These are phyloP conservation scores for Hypocreales sp. DNA, from an alignment of 2,329 filamentous ascomycete species.

Conservation along the genomic window DNA sequence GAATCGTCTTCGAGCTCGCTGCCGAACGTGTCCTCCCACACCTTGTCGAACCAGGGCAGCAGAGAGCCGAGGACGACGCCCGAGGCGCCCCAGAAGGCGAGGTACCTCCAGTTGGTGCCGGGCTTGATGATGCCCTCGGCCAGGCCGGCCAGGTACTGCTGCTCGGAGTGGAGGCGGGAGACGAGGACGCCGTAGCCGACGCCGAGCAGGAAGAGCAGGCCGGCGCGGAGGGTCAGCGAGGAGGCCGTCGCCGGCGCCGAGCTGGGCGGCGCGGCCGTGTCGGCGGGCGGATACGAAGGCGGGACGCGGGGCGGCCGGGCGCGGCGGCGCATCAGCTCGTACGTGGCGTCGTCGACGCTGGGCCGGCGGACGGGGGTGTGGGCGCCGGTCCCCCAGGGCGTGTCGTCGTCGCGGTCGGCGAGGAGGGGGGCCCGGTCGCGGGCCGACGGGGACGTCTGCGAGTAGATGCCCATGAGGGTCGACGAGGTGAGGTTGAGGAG, in stretches of 20 bases:
- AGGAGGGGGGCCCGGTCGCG: slow-evolving; percentile 26
- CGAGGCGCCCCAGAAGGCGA: slow-evolving; percentile 67
- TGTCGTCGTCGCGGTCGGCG: slow-evolving; percentile 35
- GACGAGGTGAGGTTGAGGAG: slow-evolving; percentile 77
- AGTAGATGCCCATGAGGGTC: slow-evolving; percentile 86
- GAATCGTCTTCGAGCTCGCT: slow-evolving; percentile 17
- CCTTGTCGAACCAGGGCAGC: slow-evolving; percentile 68
- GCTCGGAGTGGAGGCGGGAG: slow-evolving; percentile 59
- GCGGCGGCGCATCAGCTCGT: slow-evolving; percentile 25
- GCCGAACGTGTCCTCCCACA: slow-evolving; percentile 47
- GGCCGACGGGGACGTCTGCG: slow-evolving; percentile 39
- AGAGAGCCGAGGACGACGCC: slow-evolving; percentile 66
- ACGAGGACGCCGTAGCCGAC: slow-evolving; percentile 72
- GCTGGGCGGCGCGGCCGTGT: slow-evolving; percentile 10
- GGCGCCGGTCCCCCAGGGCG: slow-evolving; percentile 66
- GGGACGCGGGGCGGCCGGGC: slow-evolving; percentile 18
- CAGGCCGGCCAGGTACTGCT: slow-evolving; percentile 44
- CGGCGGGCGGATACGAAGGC: slow-evolving; percentile 16
- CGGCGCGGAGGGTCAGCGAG: slow-evolving; percentile 39
- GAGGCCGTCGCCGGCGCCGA: slow-evolving; percentile 15
- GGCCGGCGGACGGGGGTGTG: slow-evolving; percentile 44
- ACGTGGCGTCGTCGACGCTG: slow-evolving; percentile 27
- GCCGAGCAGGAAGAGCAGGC: slow-evolving; percentile 63
- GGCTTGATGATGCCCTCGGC: slow-evolving; percentile 28
- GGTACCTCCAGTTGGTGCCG: slow-evolving; percentile 45